Evolutionary conservation across 2,329 filamentous ascomycete species (phyloP).

Genomic region (Polytolypa hystricis): DNA sequence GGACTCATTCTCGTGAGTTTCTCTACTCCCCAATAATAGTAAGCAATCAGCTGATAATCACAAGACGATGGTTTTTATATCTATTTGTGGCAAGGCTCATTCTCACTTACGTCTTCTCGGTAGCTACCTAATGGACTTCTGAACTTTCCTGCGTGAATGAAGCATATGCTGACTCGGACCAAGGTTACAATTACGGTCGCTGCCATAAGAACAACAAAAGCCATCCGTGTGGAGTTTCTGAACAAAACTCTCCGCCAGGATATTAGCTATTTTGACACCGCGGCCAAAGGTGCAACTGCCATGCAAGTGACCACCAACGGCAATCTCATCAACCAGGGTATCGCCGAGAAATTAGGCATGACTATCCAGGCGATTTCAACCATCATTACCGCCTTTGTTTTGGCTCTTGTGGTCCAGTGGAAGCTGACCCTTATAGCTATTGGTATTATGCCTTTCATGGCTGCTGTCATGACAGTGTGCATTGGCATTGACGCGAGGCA

Average conservation of each 20-base stretch:
- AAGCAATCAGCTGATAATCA: too few relatives aligned
- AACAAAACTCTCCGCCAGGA: conserved; percentile 5
- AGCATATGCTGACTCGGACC: neutral
- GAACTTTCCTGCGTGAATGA: neutral
- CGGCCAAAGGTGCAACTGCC: conserved; percentile 1
- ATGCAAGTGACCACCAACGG: conserved; percentile 18
- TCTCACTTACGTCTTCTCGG: conserved; percentile 5
- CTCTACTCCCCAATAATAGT: too few relatives aligned
- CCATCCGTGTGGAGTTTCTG: conserved; percentile 2
- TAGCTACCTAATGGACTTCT: neutral
- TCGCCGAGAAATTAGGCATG: conserved; percentile 29
- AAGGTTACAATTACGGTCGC: conserved; percentile 4
- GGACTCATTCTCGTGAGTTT: conserved; percentile 3
- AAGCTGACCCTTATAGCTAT: conserved; percentile 36
- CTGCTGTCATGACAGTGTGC: conserved; percentile 16
- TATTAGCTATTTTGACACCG: conserved; percentile 4
- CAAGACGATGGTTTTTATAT: conserved; percentile 4
- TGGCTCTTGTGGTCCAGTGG: conserved; percentile 32
- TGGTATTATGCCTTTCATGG: conserved; percentile 36
- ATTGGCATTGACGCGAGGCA: conserved; percentile 15
- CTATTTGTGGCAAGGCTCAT: conserved; percentile 3
- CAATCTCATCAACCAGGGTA: conserved; percentile 29
- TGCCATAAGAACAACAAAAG: conserved; percentile 3
- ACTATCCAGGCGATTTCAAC: conserved; percentile 24
- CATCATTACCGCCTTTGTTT: conserved; percentile 30